Evolutionary conservation across 1,284 basidiomycete species (phyloP).

Genomic region (Earliella scabrosa): DNA sequence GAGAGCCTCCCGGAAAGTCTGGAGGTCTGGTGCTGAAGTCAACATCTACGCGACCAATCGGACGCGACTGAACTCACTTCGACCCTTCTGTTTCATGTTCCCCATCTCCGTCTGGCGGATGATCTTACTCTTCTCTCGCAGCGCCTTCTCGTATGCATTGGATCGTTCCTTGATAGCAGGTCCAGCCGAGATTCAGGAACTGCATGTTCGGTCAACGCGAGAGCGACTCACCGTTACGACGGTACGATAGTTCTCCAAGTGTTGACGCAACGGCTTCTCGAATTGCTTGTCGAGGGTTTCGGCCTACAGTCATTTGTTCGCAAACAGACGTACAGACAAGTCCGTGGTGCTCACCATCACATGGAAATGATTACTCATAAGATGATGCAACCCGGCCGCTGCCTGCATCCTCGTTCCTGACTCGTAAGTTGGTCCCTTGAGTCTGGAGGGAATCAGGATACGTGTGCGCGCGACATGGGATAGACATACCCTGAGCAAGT

Average conservation of each 20-base stretch:
- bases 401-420: constrained; percentile 78
- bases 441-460: constrained; percentile 41
- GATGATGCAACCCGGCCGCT: constrained; percentile 88
- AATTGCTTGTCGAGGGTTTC: constrained; percentile 90
- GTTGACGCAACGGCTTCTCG: constrained; percentile 86
- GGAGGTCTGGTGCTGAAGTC: constrained; percentile 62
- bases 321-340: background rate
- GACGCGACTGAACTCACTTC: constrained; percentile 60
- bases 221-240: constrained; percentile 65
- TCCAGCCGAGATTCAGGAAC: background rate
- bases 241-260: constrained; percentile 80
- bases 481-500: constrained; percentile 74
- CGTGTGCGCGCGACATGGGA: background rate
- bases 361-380: constrained; percentile 93
- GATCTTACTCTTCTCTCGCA: constrained; percentile 82
- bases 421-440: constrained; percentile 83
- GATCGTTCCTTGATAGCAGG: constrained; percentile 68
- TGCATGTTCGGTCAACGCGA: background rate
- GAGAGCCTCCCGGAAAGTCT: constrained; percentile 86
- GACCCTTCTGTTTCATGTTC: constrained; percentile 84
- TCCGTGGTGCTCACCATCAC: constrained; percentile 64
- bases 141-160: constrained; percentile 75
- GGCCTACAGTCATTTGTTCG: constrained; percentile 48
- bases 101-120: constrained; percentile 90
- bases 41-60: background rate